Base-by-base conservation (phyloP, 2,329 filamentous ascomycete genomes). In the Thelonectria blattea region DNA sequence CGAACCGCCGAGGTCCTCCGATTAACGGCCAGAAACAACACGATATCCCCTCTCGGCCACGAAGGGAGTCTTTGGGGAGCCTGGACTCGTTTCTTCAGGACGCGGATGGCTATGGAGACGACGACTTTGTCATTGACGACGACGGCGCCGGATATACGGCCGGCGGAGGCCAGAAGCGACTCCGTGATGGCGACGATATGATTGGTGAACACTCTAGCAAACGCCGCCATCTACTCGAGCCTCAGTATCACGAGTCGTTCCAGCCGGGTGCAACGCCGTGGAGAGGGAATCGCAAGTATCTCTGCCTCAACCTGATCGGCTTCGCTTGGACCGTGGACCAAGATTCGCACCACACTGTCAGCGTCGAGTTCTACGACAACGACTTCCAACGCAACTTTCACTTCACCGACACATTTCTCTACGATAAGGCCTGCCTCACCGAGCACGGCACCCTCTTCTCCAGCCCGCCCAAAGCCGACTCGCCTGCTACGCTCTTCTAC, bases 261-360 rank as follows among this genome's bases (percentile, higher is more conserved):
- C 96, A 99, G 74, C 92, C 94, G 0, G 94, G 95, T 1, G 93
- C 93, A 55, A 99, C 95, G 0, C 94, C 94, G 0, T 99, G 95
- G 96, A 88, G 92, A 63, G 95, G 95, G 1, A 95, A 97, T 74
- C 85, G 95, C 64, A 92, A 94, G 72, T 97, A 99, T 73, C 84
- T 99, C 1, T 97, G 92, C 72, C 85, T 98, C 42, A 98, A 98
- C 73, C 80, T 99, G 60, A 91, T 93, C 54, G 95, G 96, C 1
- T 95, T 96, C 71, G 91, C 97, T 9, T 99, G 95, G 92, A 98
- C 94, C 0, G 92, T 99, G 17, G 91, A 97, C 68, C 95, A 99
- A 76, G 93, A 97, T 71, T 91, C 90, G 0, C 90, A 94, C 69
- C 88, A 98, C 73, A 99, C 95, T 2, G 89, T 99, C 11, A 97